Conservation (phyloP, 2,329 filamentous ascomycete genomes). For the Sarocladium kiliense region DNA sequence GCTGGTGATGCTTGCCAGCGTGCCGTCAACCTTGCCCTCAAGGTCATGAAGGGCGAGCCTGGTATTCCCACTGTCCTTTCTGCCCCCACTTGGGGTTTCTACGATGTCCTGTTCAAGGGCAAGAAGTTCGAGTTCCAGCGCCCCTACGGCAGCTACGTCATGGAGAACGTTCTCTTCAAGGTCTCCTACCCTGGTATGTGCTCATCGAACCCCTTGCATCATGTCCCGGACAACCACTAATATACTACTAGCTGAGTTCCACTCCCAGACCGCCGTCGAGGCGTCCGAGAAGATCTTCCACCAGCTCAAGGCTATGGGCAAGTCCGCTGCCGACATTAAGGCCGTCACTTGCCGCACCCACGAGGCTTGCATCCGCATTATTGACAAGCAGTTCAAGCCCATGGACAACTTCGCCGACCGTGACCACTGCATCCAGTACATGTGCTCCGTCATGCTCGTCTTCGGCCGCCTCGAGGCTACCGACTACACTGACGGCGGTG, state of each 20-base stretch:
- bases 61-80: constrained; percentile 90
- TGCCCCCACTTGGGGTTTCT: constrained; percentile 94
- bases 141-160: constrained; percentile 95
- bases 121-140: constrained; percentile 96
- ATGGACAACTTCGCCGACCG: constrained; percentile 99
- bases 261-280: constrained; percentile 97
- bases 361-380: constrained; percentile 97
- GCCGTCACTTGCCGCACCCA: constrained; percentile 90
- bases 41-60: constrained; percentile 86
- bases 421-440: constrained; percentile 99
- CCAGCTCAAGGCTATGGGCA: constrained; percentile 77
- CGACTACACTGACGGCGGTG: constrained; percentile 89
- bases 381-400: constrained; percentile 99
- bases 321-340: constrained; percentile 92
- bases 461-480: constrained; percentile 90
- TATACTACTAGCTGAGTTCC: constrained; percentile 68
- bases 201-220: neutral
- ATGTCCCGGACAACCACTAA: neutral
- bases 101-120: constrained; percentile 95
- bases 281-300: constrained; percentile 84
- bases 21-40: constrained; percentile 84
- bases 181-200: constrained; percentile 87
- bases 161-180: constrained; percentile 99
- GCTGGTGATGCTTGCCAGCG: constrained; percentile 97
- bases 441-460: constrained; percentile 93